Percentiles rank a stretch among this genome's conserved stretches.
These are phyloP conservation scores for Umbelopsis ramanniana DNA, from an alignment of 192 early-diverging fungal genomes.

Conservation along the genomic window DNA sequence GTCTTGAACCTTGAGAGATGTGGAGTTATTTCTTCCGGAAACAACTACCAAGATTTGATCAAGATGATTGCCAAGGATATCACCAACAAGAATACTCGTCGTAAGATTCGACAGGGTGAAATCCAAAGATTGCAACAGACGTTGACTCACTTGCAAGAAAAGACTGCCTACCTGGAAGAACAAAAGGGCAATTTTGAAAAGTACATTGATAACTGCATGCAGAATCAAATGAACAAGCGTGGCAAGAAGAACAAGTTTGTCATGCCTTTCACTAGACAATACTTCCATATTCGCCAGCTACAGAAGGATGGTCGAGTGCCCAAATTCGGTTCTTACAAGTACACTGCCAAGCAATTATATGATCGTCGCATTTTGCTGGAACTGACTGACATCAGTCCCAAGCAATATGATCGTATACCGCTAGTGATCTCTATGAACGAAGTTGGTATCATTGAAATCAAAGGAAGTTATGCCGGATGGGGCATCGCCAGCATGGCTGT, in stretches of 20 bases:
- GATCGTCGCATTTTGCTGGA: conserved; percentile 92
- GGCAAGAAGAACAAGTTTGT: conserved; percentile 69
- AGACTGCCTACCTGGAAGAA: conserved; percentile 79
- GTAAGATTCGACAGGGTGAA: conserved; percentile 76
- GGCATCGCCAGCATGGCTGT: conserved; percentile 67
- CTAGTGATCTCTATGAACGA: conserved; percentile 93
- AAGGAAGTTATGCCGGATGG: conserved; percentile 79
- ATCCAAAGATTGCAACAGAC: conserved; percentile 78
- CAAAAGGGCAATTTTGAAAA: conserved; percentile 90
- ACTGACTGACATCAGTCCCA: conserved; percentile 80
- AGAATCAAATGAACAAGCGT: conserved; percentile 76
- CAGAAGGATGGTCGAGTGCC: conserved; percentile 88
- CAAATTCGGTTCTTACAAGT: conserved; percentile 97
- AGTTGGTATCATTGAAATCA: conserved; percentile 87
- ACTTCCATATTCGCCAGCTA: conserved; percentile 89
- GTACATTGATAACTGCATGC: conserved; percentile 90
- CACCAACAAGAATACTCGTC: conserved; percentile 86
- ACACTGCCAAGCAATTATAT: conserved; percentile 89
- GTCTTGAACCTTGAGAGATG: conserved; percentile 83
- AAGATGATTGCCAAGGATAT: conserved; percentile 94
- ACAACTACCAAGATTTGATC: conserved; percentile 93
- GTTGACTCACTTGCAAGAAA: conserved; percentile 83
- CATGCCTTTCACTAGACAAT: conserved; percentile 93
- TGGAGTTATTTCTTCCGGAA: conserved; percentile 66
- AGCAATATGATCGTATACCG: conserved; percentile 87